Evolutionary conservation across 371 early-diverging fungal species (phyloP).

Genomic region (Cladochytrium tenue): DNA sequence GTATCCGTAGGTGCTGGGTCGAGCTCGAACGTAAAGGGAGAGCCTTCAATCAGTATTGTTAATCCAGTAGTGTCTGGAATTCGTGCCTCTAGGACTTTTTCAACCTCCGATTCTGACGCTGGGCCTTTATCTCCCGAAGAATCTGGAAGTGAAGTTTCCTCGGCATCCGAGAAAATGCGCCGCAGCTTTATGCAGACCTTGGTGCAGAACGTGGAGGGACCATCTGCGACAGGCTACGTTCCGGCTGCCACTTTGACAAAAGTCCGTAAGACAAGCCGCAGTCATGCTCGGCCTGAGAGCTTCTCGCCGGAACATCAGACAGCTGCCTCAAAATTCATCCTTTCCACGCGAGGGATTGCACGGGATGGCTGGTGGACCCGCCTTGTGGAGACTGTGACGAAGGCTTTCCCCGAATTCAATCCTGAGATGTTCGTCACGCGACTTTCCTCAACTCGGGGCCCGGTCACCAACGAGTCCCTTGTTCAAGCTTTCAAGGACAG

Average conservation of each 20-base stretch:
- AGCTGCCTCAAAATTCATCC: slow-evolving; percentile 4
- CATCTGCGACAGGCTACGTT: not conserved
- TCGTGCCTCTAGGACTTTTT: not conserved
- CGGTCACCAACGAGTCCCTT: slow-evolving; percentile 2
- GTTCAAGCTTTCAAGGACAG: not conserved
- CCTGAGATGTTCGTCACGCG: slow-evolving; percentile 5
- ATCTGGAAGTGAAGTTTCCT: not conserved
- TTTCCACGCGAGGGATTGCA: not conserved
- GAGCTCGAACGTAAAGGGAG: too few species aligned
- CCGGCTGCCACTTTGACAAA: not conserved
- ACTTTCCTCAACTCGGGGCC: not conserved
- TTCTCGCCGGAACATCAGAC: slow-evolving; percentile 11
- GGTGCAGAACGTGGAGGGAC: slow-evolving; percentile 2
- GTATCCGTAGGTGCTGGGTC: too few species aligned
- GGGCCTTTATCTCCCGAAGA: too few species aligned
- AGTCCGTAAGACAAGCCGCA: not conserved
- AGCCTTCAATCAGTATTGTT: too few species aligned
- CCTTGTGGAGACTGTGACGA: not conserved
- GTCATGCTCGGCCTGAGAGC: not conserved
- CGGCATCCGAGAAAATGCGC: not conserved
- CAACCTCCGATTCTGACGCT: not conserved
- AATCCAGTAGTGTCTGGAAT: too few species aligned
- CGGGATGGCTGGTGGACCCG: slow-evolving; percentile 17
- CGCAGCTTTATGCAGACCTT: slow-evolving; percentile 5
- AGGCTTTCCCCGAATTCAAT: slow-evolving; percentile 9